phyloP scores from a whole-genome alignment of 805 yeast genomes.

The Candida boidinii region DNA sequence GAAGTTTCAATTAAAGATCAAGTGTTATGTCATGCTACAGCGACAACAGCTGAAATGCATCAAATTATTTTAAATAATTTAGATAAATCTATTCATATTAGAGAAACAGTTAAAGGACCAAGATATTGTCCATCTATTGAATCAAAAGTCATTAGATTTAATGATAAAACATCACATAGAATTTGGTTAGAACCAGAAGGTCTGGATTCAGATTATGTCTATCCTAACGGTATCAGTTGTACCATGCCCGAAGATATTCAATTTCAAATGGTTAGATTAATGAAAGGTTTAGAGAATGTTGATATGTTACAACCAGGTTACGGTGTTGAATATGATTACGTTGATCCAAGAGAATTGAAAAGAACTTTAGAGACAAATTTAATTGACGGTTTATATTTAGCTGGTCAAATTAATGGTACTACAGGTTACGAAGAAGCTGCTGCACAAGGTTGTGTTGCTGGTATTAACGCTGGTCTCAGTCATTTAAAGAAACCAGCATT shows the following conservation, averaged over 20 bases:
- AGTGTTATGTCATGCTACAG: constrained; percentile 65
- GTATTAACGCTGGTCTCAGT: constrained; percentile 83
- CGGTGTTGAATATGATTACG: constrained; percentile 97
- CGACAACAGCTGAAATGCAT: constrained; percentile 71
- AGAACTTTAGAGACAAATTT: constrained; percentile 75
- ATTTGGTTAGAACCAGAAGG: constrained; percentile 99
- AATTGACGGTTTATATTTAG: constrained; percentile 71
- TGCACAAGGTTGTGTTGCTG: constrained; percentile 93
- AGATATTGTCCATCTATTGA: constrained; percentile 97
- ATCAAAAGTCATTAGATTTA: constrained; percentile 73
- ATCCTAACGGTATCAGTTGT: constrained; percentile 94
- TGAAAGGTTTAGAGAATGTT: constrained; percentile 85
- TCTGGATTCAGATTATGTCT: constrained; percentile 72
- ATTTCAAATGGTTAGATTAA: constrained; percentile 57
- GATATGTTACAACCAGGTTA: constrained; percentile 92
- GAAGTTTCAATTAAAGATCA: constrained; percentile 53
- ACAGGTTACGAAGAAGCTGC: constrained; percentile 99
- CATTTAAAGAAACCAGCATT: constrained; percentile 33
- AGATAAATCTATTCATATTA: constrained; percentile 78
- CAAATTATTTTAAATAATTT: constrained; percentile 59
- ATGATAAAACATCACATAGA: constrained; percentile 66
- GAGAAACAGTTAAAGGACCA: constrained; percentile 94
- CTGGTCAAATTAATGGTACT: constrained; percentile 98
- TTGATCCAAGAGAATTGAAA: constrained; percentile 83
- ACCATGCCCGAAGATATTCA: constrained; percentile 97